Base-by-base conservation (phyloP, 257 asterid species). In the Fraxinus pennsylvanica region DNA sequence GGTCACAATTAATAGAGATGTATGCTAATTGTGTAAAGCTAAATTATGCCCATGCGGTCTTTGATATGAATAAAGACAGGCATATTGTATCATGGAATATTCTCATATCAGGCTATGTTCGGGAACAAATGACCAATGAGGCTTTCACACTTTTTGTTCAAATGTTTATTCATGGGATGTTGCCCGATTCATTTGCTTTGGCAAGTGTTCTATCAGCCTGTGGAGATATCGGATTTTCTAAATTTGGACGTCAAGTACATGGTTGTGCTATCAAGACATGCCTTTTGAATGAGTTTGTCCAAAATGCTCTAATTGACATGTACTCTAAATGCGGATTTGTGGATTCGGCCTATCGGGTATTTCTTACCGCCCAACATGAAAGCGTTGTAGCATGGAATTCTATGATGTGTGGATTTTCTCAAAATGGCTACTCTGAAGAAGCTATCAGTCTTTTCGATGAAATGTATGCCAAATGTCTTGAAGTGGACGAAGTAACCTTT, bases 361-460 rank as follows among this genome's bases (percentile, higher is more conserved):
- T 94, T 68, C 76, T 75, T 1, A 88, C 77, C 19, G 19, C 83
- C 71, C 79, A 52, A 68, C 79, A 78, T 43, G 81, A 67, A 75
- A 81, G 90, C 32, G 90, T 88, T n/a, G 90, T 92, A 19, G 79
- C 94, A 15, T 92, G 97, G 99, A 94, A 93, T 80, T 86, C 93
- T 74, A 88, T 94, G 90, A 88, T 94, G 79, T 91, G 92, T 76
- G 96, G 99, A 47, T 85, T 92, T 71, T 84, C 84, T 25, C 97
- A 85, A 68, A 92, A 92, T 57, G 96, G 97, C 27, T 85, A 78
- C 83, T 84, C 89, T 21, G 78, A 82, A 14, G 91, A 90, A 86
- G 92, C 95, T 59, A 80, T 92, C 1, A 27, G 74, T 19, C 92
- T 94, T 47, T 94, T 91, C 47, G 82, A 78, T 71, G 89, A 91